A percentile compares a stretch with the other conserved stretches of the same genome.
Conservation (phyloP, 78 protist species). For the Kipferlia bialata region DNA sequence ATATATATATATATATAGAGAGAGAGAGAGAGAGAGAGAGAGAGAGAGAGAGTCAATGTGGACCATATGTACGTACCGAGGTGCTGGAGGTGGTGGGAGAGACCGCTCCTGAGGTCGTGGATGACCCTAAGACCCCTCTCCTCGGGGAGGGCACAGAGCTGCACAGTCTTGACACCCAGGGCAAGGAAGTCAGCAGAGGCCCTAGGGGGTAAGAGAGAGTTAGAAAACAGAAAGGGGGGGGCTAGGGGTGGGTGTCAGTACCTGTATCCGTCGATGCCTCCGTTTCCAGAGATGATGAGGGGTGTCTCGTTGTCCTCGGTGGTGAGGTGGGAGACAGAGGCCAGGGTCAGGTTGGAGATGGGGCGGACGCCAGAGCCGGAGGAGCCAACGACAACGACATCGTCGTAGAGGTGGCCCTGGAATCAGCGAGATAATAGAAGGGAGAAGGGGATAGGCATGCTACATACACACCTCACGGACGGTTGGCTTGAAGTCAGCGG, state of each 20-base stretch:
- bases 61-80: background rate
- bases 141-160: slow-evolving; percentile 9
- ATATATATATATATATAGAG: no score
- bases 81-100: background rate
- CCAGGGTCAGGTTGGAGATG: slow-evolving; percentile 6
- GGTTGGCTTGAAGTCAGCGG: background rate
- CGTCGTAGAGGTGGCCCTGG: background rate
- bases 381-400: slow-evolving; percentile 1
- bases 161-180: slow-evolving; percentile 10
- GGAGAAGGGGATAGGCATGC: no score
- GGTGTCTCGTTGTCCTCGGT: no score
- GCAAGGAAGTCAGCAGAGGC: slow-evolving; percentile 17
- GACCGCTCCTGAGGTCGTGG: slow-evolving; percentile 1
- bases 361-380: background rate
- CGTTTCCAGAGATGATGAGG: background rate
- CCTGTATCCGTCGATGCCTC: slow-evolving; percentile 12
- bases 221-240: no score
- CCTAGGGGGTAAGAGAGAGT: no score
- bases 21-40: no score
- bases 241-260: no score
- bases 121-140: background rate
- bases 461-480: no score
- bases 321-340: background rate
- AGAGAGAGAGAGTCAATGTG: no score
- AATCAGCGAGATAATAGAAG: no score